Base-by-base conservation (phyloP, 345 rosid genomes). In the Firmiana major region DNA sequence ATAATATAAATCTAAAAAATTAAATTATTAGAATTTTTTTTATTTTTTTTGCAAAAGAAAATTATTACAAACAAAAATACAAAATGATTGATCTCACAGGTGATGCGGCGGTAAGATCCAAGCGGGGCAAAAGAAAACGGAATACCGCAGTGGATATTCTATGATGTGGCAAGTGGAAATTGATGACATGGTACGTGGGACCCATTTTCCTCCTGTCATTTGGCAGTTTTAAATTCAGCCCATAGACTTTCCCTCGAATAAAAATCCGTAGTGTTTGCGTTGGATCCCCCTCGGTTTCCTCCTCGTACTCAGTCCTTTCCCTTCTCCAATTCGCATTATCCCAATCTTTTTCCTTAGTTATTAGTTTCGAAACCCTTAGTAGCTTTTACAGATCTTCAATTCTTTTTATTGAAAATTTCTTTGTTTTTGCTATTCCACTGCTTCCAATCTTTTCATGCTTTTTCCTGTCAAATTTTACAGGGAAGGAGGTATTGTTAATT, bases 241-340 rank as follows among this genome's bases (percentile, higher is more conserved):
- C 77, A 73, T 24, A 5, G 81, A 31, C 34, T 71, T 64, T 17
- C 19, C 9, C 40, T 31, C 65, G 3, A 22, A 11, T 1, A 6
- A 12, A 3, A 10, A n/a, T 12, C 62, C 9, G 2, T 17, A n/a
- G 1, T 46, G 12, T 9, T 1, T 21, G n/a, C n/a, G 0, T 31
- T 13, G 38, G 55, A 42, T 79, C 38, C 13, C 17, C 81, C 81
- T n/a, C 64, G 66, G 34, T 42, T 65, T 22, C 12, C 46, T 67
- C 34, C 3, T 31, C 1, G 34, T 31, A 31, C n/a, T n/a, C n/a
- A 7, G 3, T 40, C 9, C 40, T 43, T 21, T 5, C 43, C 16
- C 31, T 31, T 21, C 72, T 42, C 9, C 36, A 43, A 0, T 67
- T 21, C 28, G 11, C 40, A 31, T 31, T 21, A 9, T 69, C 40